Percentiles rank a stretch among this genome's conserved stretches.
Conservation (phyloP, 2,329 filamentous ascomycete species). For the Didymosphaeria variabile region DNA sequence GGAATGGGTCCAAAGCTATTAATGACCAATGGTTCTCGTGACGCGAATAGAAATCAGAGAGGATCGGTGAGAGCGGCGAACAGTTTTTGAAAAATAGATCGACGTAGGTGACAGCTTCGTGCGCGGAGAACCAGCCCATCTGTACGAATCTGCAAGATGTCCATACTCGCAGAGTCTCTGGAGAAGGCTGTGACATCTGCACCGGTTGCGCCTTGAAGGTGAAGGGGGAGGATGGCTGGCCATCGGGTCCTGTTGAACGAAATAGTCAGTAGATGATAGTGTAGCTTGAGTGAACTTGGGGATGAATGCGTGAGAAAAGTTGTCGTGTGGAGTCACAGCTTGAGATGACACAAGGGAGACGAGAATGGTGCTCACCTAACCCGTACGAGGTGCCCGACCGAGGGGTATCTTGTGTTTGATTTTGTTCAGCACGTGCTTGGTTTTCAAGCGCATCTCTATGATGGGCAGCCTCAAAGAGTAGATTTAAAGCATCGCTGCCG, state of each 20-base stretch:
- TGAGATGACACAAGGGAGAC: not conserved
- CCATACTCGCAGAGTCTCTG: constrained; percentile 57
- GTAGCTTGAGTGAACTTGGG: not conserved
- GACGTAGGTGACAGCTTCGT: constrained; percentile 63
- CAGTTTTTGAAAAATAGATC: constrained; percentile 64
- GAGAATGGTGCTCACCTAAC: constrained; percentile 4
- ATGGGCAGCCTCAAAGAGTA: constrained; percentile 61
- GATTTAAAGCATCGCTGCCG: constrained; percentile 62
- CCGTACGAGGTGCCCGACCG: constrained; percentile 36
- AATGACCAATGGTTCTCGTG: constrained; percentile 60
- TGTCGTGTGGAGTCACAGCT: not conserved
- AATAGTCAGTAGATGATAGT: not conserved
- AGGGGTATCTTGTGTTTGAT: constrained; percentile 51
- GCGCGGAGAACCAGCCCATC: constrained; percentile 65
- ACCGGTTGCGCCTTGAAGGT: constrained; percentile 48
- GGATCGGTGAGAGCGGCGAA: constrained; percentile 60
- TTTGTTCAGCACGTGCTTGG: constrained; percentile 39
- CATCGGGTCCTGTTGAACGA: constrained; percentile 21
- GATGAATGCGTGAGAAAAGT: not conserved
- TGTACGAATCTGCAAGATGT: constrained; percentile 62
- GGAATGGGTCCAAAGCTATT: constrained; percentile 61
- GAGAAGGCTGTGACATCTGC: constrained; percentile 49
- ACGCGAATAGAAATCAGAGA: constrained; percentile 60
- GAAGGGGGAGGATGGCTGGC: constrained; percentile 38
- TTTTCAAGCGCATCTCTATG: constrained; percentile 49